Percentiles rank a stretch among this genome's conserved stretches.
Evolutionary conservation across 139 green algal species (phyloP).

Genomic region (Raphidocelis subcapitata): DNA sequence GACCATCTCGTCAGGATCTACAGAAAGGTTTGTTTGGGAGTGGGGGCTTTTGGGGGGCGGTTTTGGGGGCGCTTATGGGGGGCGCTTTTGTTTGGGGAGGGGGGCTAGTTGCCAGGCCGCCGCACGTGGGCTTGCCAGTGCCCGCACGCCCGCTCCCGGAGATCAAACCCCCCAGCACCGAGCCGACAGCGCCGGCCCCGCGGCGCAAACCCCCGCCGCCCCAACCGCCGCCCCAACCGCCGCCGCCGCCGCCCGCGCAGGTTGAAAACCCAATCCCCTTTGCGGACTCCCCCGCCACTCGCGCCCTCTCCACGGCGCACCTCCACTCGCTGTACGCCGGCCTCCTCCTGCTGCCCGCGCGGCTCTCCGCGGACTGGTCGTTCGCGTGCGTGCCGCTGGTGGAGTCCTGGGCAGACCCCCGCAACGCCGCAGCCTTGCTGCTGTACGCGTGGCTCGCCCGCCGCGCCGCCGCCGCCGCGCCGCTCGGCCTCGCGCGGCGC

Average conservation of each 20-base stretch:
- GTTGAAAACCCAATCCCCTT: slow-evolving; percentile 89
- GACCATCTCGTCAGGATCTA: slow-evolving; percentile 81
- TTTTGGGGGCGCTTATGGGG: no score
- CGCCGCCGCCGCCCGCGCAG: slow-evolving; percentile 27
- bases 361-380: slow-evolving; percentile 81
- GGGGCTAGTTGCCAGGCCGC: no score
- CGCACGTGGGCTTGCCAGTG: no score
- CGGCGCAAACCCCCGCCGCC: no score
- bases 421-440: slow-evolving; percentile 44
- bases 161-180: no score
- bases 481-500: slow-evolving; percentile 25
- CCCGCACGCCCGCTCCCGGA: no score
- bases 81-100: no score
- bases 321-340: slow-evolving; percentile 67
- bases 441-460: slow-evolving; percentile 49
- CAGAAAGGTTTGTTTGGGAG: slow-evolving; percentile 51
- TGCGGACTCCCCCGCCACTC: slow-evolving; percentile 9
- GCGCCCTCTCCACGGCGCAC: slow-evolving; percentile 49
- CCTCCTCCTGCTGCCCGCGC: slow-evolving; percentile 59
- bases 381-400: slow-evolving; percentile 70
- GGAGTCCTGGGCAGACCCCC: slow-evolving; percentile 34
- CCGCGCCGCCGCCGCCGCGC: slow-evolving; percentile 11
- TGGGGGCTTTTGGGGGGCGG: background rate
- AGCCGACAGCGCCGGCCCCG: no score
- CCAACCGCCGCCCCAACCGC: background rate